phyloP scores from a whole-genome alignment of 2,329 filamentous ascomycete genomes.

The Monosporascus sp. region DNA sequence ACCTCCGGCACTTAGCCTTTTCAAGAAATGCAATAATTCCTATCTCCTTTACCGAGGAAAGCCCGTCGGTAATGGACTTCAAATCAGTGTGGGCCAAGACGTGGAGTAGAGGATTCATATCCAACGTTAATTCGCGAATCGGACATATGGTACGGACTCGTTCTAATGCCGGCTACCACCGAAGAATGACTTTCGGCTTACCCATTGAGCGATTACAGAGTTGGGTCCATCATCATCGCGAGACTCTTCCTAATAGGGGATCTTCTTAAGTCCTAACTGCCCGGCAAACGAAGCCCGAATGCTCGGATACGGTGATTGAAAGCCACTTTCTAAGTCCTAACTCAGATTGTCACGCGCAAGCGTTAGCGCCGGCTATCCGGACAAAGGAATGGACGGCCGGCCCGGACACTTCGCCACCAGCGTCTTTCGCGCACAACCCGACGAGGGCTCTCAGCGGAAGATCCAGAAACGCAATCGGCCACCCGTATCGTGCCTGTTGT shows the following conservation, averaged over 20 bases:
- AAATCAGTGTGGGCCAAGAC: not conserved
- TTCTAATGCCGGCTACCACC: not conserved
- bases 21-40: not conserved
- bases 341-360: slow-evolving; percentile 17
- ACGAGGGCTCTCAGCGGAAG: slow-evolving; percentile 29
- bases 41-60: not conserved
- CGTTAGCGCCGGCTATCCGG: slow-evolving; percentile 1
- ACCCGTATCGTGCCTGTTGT: slow-evolving; percentile 30
- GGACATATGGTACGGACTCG: not conserved
- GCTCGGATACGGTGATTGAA: too few species aligned
- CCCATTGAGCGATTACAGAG: not conserved
- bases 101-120: not conserved
- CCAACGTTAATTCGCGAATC: not conserved
- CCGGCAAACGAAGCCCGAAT: too few species aligned
- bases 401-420: slow-evolving; percentile 26
- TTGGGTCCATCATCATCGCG: not conserved
- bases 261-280: not conserved
- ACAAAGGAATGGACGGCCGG: slow-evolving; percentile 23
- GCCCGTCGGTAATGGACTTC: not conserved
- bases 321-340: not conserved
- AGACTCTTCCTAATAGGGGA: not conserved
- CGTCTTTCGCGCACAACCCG: slow-evolving; percentile 31
- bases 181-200: not conserved
- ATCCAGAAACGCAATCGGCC: slow-evolving; percentile 33
- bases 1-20: not conserved